These are phyloP conservation scores for Microcyclospora tardicrescens DNA, from an alignment of 2,329 filamentous ascomycete species.

Conservation along the genomic window DNA sequence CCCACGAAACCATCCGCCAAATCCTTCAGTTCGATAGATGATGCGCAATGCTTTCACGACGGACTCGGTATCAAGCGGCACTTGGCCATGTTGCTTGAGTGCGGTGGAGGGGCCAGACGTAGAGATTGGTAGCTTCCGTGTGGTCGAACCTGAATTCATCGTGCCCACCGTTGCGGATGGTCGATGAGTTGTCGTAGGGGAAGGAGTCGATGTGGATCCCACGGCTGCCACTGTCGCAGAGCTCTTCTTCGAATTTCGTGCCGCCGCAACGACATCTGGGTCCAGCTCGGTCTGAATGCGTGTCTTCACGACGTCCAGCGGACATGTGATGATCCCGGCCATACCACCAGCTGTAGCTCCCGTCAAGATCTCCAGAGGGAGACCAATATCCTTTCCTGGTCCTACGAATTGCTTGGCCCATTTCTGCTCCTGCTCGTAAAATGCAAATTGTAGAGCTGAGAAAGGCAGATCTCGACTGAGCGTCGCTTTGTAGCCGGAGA, in stretches of 20 bases:
- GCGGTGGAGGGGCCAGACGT: slow-evolving; percentile 82
- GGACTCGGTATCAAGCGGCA: slow-evolving; percentile 76
- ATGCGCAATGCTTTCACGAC: slow-evolving; percentile 71
- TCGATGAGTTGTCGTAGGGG: slow-evolving; percentile 2
- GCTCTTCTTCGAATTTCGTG: slow-evolving; percentile 4
- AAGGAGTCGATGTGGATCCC: not conserved
- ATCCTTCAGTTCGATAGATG: slow-evolving; percentile 81
- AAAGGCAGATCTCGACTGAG: slow-evolving; percentile 90
- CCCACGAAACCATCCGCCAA: slow-evolving; percentile 84
- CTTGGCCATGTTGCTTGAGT: slow-evolving; percentile 62
- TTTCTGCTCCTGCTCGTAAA: slow-evolving; percentile 87
- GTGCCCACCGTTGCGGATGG: slow-evolving; percentile 4
- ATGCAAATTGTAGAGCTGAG: slow-evolving; percentile 91
- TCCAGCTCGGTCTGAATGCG: slow-evolving; percentile 85
- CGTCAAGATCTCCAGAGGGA: slow-evolving; percentile 74
- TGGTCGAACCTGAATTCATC: slow-evolving; percentile 1
- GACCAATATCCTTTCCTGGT: slow-evolving; percentile 63
- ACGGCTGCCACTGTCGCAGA: not conserved
- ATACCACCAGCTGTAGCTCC: slow-evolving; percentile 82
- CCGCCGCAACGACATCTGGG: slow-evolving; percentile 29
- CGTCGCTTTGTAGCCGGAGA: slow-evolving; percentile 94
- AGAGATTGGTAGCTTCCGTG: slow-evolving; percentile 59
- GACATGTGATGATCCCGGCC: slow-evolving; percentile 87
- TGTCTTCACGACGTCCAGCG: slow-evolving; percentile 94
- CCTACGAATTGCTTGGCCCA: slow-evolving; percentile 69